Evolutionary conservation across 768 basidiomycete species (phyloP).

Genomic region (Artomyces pyxidatus): DNA sequence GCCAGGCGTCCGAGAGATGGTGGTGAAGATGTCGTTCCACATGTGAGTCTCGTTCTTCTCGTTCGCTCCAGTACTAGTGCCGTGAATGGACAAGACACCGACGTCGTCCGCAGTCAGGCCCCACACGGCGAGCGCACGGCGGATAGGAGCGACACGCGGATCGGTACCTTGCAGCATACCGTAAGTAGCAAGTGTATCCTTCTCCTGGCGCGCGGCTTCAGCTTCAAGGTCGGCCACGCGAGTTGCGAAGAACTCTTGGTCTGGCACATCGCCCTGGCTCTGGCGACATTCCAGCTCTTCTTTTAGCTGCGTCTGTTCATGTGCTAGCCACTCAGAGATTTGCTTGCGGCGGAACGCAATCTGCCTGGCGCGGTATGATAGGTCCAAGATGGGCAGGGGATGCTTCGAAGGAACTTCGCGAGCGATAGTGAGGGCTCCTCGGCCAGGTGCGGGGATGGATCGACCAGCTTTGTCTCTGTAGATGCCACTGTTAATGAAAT

Average conservation of each 20-base stretch:
- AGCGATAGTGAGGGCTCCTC: conserved; percentile 84
- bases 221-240: conserved; percentile 81
- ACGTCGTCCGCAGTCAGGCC: conserved; percentile 90
- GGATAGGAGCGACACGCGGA: conserved; percentile 81
- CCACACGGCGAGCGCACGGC: conserved; percentile 95
- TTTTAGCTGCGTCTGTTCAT: conserved; percentile 81
- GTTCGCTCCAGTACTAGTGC: conserved; percentile 82
- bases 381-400: conserved; percentile 70
- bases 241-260: conserved; percentile 64
- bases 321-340: conserved; percentile 88
- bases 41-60: conserved; percentile 98
- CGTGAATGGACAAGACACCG: conserved; percentile 83
- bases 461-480: conserved; percentile 95
- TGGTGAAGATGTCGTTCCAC: conserved; percentile 92
- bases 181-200: conserved; percentile 85
- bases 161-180: conserved; percentile 92
- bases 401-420: conserved; percentile 76
- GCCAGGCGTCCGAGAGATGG: conserved; percentile 81
- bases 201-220: conserved; percentile 88
- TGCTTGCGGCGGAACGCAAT: conserved; percentile 92
- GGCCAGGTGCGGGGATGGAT: conserved; percentile 94
- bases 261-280: conserved; percentile 38
- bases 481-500: conserved; percentile 1
- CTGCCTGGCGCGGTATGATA: conserved; percentile 89
- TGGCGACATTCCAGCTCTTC: conserved; percentile 65